These are phyloP conservation scores for Lactifluus pinguis DNA, from an alignment of 768 basidiomycete species.

Conservation along the genomic window DNA sequence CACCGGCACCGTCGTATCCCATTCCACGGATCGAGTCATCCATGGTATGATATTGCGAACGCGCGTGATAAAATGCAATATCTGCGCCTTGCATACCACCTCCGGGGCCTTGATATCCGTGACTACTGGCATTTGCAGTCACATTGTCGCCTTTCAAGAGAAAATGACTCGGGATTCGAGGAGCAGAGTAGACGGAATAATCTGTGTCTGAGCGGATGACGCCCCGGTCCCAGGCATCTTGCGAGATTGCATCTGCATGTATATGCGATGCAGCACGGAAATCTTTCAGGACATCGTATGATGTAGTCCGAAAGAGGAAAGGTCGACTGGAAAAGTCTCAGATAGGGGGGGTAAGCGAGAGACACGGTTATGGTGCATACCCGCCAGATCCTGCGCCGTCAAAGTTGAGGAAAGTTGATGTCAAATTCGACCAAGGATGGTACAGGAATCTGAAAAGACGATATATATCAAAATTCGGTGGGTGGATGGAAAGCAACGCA, in stretches of 20 bases:
- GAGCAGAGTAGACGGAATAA: conserved; percentile 52
- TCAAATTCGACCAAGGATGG: conserved; percentile 65
- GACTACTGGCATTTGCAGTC: neutral
- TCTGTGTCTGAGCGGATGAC: conserved; percentile 65
- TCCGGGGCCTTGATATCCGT: conserved; percentile 9
- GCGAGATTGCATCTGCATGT: conserved; percentile 60
- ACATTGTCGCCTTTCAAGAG: neutral
- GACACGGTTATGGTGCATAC: conserved; percentile 29
- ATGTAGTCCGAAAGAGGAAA: conserved; percentile 65
- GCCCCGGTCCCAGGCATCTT: conserved; percentile 60
- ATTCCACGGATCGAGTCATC: conserved; percentile 58
- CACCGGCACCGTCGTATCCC: conserved; percentile 31
- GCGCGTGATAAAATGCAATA: conserved; percentile 66
- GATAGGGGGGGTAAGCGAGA: neutral
- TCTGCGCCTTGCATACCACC: conserved; percentile 61
- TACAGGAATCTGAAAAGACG: conserved; percentile 44
- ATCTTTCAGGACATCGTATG: conserved; percentile 43
- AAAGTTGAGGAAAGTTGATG: conserved; percentile 66
- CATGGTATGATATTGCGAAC: conserved; percentile 70
- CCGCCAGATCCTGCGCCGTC: conserved; percentile 78
- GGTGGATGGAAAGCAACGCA: conserved; percentile 26
- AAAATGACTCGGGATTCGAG: neutral
- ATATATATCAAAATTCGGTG: neutral
- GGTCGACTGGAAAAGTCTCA: conserved; percentile 44
- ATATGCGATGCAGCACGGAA: conserved; percentile 54